phyloP scores from a whole-genome alignment of 2,329 filamentous ascomycete genomes.

The Colletotrichum nymphaeae region DNA sequence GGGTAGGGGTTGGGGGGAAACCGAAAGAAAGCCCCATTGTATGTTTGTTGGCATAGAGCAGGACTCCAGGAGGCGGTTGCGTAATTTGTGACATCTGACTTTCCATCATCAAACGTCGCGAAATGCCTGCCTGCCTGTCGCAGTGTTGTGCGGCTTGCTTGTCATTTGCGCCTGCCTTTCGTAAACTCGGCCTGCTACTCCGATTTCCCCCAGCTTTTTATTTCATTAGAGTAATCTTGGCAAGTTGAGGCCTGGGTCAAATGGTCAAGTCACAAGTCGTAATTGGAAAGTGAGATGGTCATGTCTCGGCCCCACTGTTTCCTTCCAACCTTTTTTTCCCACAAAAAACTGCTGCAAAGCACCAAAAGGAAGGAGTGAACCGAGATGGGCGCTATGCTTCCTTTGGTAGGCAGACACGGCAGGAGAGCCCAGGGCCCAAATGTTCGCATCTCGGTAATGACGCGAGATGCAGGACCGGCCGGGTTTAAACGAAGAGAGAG shows the following conservation, averaged over 20 bases:
- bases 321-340: not conserved
- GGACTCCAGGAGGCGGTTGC: not conserved
- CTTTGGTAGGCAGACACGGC: not conserved
- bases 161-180: not conserved
- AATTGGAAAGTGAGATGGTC: not conserved
- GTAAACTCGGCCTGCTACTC: not conserved
- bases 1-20: too few species aligned
- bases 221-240: constrained; percentile 3
- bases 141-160: too few species aligned
- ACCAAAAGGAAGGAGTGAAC: not conserved
- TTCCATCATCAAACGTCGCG: not conserved
- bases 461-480: constrained; percentile 8
- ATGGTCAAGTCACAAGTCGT: too few species aligned
- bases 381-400: not conserved
- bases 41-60: not conserved
- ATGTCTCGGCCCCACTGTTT: not conserved
- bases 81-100: not conserved
- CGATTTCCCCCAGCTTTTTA: not conserved
- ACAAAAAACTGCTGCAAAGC: not conserved
- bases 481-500: not conserved
- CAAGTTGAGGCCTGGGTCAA: not conserved
- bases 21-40: not conserved
- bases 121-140: not conserved
- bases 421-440: not conserved
- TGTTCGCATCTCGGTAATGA: constrained; percentile 9